A percentile compares a stretch with the other conserved stretches of the same genome.
Conservation (phyloP, 495 filamentous ascomycete genomes). For the Elasticomyces elasticus region DNA sequence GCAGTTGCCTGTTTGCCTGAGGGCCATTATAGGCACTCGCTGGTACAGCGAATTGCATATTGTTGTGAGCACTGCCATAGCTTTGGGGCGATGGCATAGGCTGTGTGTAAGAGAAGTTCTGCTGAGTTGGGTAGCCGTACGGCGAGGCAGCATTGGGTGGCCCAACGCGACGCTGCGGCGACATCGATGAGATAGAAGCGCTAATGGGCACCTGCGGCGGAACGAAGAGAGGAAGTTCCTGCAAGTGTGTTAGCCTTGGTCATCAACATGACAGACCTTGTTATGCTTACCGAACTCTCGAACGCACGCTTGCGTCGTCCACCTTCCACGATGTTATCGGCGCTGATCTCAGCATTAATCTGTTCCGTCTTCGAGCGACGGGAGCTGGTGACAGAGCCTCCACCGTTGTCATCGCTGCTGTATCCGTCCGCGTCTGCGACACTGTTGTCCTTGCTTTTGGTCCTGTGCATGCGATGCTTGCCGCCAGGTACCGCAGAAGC, state of each 20-base stretch:
- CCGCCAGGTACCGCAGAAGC: slow-evolving; percentile 50
- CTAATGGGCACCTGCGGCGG: slow-evolving; percentile 85
- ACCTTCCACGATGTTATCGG: slow-evolving; percentile 96
- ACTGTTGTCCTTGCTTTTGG: slow-evolving; percentile 60
- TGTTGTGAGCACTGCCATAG: slow-evolving; percentile 41
- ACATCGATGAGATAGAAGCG: slow-evolving; percentile 82
- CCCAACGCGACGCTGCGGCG: slow-evolving; percentile 69
- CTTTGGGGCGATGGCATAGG: slow-evolving; percentile 70
- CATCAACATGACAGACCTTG: slow-evolving; percentile 4
- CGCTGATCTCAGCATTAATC: slow-evolving; percentile 87
- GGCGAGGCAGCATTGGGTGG: slow-evolving; percentile 54
- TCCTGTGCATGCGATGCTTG: slow-evolving; percentile 56
- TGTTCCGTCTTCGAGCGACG: slow-evolving; percentile 67
- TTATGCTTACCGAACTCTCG: slow-evolving; percentile 77
- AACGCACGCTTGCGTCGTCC: slow-evolving; percentile 91
- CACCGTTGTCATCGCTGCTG: slow-evolving; percentile 71
- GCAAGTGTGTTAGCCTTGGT: slow-evolving; percentile 16
- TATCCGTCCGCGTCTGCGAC: slow-evolving; percentile 55
- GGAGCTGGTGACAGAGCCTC: slow-evolving; percentile 58
- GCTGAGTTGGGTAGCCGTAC: slow-evolving; percentile 60
- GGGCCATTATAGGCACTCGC: slow-evolving; percentile 38
- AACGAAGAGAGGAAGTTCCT: slow-evolving; percentile 93
- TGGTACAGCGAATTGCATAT: not conserved
- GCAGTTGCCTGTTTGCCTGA: slow-evolving; percentile 56
- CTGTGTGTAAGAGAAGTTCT: slow-evolving; percentile 60